Percentiles rank a stretch among this genome's conserved stretches.
phyloP scores from a whole-genome alignment of 768 basidiomycete species.

The Hydnomerulius pinastri region DNA sequence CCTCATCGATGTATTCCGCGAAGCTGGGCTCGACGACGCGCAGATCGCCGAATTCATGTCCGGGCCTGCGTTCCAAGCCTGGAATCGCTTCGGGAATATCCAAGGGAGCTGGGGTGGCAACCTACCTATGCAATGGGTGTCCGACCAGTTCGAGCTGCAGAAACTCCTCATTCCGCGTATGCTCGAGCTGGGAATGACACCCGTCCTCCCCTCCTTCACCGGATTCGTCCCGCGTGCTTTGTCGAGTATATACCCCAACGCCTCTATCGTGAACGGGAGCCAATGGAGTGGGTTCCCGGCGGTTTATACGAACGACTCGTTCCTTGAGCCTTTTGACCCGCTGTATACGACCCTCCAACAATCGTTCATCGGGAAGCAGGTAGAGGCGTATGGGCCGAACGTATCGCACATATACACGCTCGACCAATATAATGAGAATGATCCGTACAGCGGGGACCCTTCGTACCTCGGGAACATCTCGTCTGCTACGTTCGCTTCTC shows the following conservation, averaged over 20 bases:
- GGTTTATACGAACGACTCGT: conserved; percentile 37
- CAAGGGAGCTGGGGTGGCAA: conserved; percentile 41
- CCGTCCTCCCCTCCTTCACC: conserved; percentile 42
- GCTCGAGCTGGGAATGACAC: conserved; percentile 45
- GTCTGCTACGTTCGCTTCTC: conserved; percentile 36
- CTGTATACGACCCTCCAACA: conserved; percentile 38
- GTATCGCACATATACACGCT: conserved; percentile 45
- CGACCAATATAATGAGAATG: conserved; percentile 46
- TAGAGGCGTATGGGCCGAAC: conserved; percentile 37
- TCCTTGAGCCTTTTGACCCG: conserved; percentile 42
- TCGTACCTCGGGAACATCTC: conserved; percentile 37
- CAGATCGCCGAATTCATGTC: conserved; percentile 39
- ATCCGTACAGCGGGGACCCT: conserved; percentile 34
- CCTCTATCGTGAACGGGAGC: conserved; percentile 36
- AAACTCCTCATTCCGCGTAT: conserved; percentile 39
- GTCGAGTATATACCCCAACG: conserved; percentile 32
- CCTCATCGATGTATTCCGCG: conserved; percentile 38
- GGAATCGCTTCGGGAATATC: conserved; percentile 47
- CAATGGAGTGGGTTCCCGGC: conserved; percentile 38
- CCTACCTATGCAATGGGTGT: conserved; percentile 39
- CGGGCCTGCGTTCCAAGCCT: conserved; percentile 42
- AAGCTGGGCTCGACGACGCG: conserved; percentile 36
- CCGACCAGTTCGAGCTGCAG: conserved; percentile 39
- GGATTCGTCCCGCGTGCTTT: conserved; percentile 42
- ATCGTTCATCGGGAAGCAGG: conserved; percentile 41